Evolutionary conservation across 192 early-diverging fungal genomes (phyloP), one percentile per base, ranked within the genome.

Genomic region (Coemansia aciculifera): DNA sequence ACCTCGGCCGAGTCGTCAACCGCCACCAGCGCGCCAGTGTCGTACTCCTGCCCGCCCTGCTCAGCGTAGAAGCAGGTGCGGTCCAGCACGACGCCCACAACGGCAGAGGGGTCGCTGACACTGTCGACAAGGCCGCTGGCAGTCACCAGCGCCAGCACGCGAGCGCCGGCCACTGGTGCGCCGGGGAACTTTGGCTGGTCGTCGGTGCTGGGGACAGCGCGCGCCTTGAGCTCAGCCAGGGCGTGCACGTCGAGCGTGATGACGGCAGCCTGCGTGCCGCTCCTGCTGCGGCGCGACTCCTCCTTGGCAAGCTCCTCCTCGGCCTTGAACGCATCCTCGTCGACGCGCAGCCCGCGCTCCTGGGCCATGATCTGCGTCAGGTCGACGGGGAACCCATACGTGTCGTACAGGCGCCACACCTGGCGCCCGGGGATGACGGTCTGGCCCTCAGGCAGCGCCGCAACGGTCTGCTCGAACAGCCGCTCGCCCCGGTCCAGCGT

Each of bases 401-500:
- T 99, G 72, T 98, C 97, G 68, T 99, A 99, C 75, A 99, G 79
- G n/a, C 94, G 87, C 95, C 95, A 99, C 10, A 94, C 97, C 79
- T 94, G 93, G 46, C 86, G 87, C 36, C 97, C 97, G 23, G 90
- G 87, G 36, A 98, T 86, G 13, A 84, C 75, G 5, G 56, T 87
- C 38, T 82, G 66, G 37, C 87, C 86, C 24, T 32, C 79, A 27
- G 71, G 65, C 71, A 81, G 75, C 72, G 77, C 77, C 21, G 88
- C 65, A 44, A 92, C 84, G 36, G 90, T 89, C 51, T 86, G 86
- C 74, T 93, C 91, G 73, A 99, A 97, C 59, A 99, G 85, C 80
- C 90, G 93, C 84, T 97, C 94, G 43, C 97, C 97, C 44, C 95
- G 92, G 77, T 99, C 97, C 73, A 99, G 86, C 7, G 97, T 99